Percentiles rank a stretch among this genome's conserved stretches.
Conservation (phyloP, 176 grass and related monocot species). For the Lolium perenne region DNA sequence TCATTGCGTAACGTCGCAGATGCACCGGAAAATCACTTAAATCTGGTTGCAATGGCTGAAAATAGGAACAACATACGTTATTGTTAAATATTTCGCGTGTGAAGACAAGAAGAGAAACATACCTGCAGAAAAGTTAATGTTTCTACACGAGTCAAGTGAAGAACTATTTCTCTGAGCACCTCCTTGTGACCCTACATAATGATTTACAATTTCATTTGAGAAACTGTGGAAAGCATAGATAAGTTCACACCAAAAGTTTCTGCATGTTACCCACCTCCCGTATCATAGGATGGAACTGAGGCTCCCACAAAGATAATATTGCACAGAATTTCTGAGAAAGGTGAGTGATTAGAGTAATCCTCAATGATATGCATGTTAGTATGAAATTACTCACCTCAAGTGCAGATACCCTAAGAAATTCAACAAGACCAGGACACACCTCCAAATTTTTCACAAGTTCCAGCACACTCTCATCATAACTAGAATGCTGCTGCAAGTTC, state of each 20-base stretch:
- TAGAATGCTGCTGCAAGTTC: background rate
- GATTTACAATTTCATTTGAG: conserved; percentile 6
- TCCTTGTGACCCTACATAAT: conserved; percentile 28
- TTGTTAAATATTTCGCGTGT: background rate
- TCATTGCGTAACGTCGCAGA: background rate
- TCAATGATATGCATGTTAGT: conserved; percentile 7
- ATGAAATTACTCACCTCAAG: conserved; percentile 13
- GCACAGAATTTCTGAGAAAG: background rate
- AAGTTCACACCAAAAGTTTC: background rate
- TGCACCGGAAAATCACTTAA: background rate
- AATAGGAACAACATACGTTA: background rate
- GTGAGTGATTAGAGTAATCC: conserved; percentile 17
- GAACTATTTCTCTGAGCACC: background rate
- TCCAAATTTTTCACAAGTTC: conserved; percentile 1
- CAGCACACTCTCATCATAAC: background rate
- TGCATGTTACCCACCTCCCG: conserved; percentile 9
- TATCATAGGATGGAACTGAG: conserved; percentile 35
- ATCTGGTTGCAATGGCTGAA: conserved; percentile 24
- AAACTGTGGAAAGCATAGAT: conserved; percentile 2
- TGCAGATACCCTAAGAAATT: background rate
- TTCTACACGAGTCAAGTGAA: background rate
- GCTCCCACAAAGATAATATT: conserved; percentile 25
- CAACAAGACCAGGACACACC: background rate
- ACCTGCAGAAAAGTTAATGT: conserved; percentile 12
- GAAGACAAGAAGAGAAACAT: background rate